Evolutionary conservation across 768 basidiomycete genomes (phyloP), one percentile per base, ranked within the genome.

Genomic region (Phallus indusiatus): DNA sequence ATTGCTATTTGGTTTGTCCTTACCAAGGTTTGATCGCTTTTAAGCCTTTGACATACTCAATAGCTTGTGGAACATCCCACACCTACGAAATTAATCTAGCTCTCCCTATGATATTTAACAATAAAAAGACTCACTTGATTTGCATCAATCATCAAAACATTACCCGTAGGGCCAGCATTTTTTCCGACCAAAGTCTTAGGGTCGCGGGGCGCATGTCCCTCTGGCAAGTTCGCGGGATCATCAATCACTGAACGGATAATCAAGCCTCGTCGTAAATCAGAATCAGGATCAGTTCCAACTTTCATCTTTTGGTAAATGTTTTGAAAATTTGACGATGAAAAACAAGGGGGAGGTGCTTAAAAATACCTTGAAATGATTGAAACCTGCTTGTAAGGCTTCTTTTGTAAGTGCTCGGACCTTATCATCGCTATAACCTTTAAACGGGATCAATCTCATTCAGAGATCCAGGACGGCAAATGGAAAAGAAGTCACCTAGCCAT

Each of bases 231-330:
- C 62, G 83, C 81, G 4, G 92, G 90, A 73, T 97, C 85, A 67
- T 98, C 95, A 69, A 98, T 96, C 72, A 97, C 89, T 51, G 88
- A 90, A 59, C 95, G 85, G 64, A 98, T 94, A 66, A 97, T 78
- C 66, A 80, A 81, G 20, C 92, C 91, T 56, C 94, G 85, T 53
- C 92, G 86, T 54, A 94, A 75, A 72, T 96, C 95, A 69, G 86
- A 83, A 42, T 83, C 80, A 59, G 81, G 76, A 72, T 89, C 79
- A 22, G 88, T 86, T 55, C 95, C 95, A 64, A 98, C 95, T 76
- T 97, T 98, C 86, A 97, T 94, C 75, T 70, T 48, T 20, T 9
- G 6, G 14, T 50, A 7, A 59, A 21, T 5, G 35, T 55, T 35
- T 61, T 53, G 5, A 21, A 42, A 16, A n/a, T 17, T 18, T 10